A percentile compares a stretch with the other conserved stretches of the same genome.
These are phyloP conservation scores for Sclerotinia subarctica DNA, from an alignment of 2,329 filamentous ascomycete genomes.

Conservation along the genomic window DNA sequence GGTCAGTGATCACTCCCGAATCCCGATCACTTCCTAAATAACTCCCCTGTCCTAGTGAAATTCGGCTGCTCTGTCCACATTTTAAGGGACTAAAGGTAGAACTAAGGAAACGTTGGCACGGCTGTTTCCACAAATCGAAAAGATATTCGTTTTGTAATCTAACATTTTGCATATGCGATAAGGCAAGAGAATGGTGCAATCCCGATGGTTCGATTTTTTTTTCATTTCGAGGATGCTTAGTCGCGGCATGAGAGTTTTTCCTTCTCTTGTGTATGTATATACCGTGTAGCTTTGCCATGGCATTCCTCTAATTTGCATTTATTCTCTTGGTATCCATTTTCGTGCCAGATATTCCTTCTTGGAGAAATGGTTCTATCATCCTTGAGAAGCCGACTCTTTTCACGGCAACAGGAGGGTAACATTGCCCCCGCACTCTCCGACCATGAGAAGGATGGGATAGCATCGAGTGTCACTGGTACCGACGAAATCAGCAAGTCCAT, in stretches of 20 bases:
- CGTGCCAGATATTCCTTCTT: background rate
- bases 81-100: background rate
- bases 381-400: conserved; percentile 10
- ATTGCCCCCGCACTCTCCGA: background rate
- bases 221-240: background rate
- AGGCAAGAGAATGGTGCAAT: conserved; percentile 10
- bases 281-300: background rate
- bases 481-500: conserved; percentile 11
- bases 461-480: conserved; percentile 14
- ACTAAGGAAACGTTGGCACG: background rate
- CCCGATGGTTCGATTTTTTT: background rate
- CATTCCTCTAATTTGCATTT: background rate
- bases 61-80: background rate
- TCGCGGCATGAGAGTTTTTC: background rate
- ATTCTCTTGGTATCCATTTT: background rate
- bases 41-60: background rate
- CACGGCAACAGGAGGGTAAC: background rate
- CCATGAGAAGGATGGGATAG: background rate
- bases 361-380: conserved; percentile 8
- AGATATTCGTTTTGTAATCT: conserved; percentile 1
- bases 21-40: background rate
- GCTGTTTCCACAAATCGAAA: background rate
- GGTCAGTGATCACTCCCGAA: too few relatives aligned
- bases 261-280: background rate
- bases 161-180: background rate